Evolutionary conservation across 2,329 filamentous ascomycete species (phyloP).

Genomic region (Curvularia hawaiiensis): DNA sequence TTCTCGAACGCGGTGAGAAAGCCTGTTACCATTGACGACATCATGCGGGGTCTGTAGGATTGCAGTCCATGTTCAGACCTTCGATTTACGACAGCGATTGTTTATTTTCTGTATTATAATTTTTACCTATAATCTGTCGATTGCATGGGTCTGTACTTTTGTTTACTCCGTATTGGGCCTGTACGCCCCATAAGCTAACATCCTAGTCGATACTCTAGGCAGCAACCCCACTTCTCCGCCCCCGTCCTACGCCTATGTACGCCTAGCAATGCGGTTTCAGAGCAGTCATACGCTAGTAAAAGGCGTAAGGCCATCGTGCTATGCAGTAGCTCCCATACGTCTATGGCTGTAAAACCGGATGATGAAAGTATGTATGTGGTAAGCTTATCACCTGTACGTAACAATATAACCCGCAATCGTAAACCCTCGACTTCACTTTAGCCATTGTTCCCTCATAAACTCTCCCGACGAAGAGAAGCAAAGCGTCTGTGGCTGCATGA

Average conservation of each 20-base stretch:
- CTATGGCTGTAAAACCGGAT: neutral
- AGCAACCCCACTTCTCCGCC: neutral
- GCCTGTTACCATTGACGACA: constrained; percentile 78
- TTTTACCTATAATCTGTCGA: too few relatives aligned
- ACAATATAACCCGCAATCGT: neutral
- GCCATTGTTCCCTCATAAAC: neutral
- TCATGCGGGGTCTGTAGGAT: constrained; percentile 68
- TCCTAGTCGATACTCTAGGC: neutral
- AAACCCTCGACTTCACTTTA: neutral
- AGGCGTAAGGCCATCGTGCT: neutral
- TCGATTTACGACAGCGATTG: neutral
- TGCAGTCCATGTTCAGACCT: neutral
- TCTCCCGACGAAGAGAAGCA: neutral
- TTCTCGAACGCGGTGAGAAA: constrained; percentile 92
- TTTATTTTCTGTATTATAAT: neutral
- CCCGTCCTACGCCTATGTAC: neutral
- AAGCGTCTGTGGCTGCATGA: too few relatives aligned
- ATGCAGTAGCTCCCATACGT: neutral
- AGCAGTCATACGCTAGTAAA: too few relatives aligned
- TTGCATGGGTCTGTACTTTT: neutral
- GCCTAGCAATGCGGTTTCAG: neutral
- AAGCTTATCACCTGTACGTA: neutral
- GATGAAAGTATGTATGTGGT: neutral
- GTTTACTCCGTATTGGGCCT: neutral
- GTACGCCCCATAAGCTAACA: neutral